Percentiles rank a stretch among this genome's conserved stretches.
Conservation (phyloP, 2,329 filamentous ascomycete species). For the Penicillium sp. region DNA sequence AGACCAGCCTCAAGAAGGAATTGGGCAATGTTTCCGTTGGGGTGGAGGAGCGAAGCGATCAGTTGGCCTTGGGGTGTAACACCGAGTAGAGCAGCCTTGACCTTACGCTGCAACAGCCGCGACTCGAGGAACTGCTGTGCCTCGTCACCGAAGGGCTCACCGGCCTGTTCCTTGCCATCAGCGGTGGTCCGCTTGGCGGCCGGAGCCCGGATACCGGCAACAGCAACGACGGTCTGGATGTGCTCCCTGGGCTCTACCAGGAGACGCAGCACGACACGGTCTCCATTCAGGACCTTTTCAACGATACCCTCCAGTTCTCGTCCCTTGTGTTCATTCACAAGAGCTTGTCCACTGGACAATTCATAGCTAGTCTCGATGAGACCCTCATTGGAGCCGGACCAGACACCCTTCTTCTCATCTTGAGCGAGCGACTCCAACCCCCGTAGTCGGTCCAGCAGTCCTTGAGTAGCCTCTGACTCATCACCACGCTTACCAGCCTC, state of each 20-base stretch:
- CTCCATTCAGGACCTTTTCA: constrained; percentile 88
- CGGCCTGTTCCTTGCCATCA: constrained; percentile 78
- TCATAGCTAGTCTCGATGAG: constrained; percentile 81
- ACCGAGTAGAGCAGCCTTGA: constrained; percentile 82
- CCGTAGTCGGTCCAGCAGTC: constrained; percentile 77
- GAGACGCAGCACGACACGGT: constrained; percentile 84
- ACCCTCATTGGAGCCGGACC: constrained; percentile 66
- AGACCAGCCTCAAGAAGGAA: constrained; percentile 88
- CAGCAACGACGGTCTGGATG: constrained; percentile 81
- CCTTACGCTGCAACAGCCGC: constrained; percentile 81
- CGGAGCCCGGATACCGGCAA: constrained; percentile 87
- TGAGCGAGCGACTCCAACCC: constrained; percentile 77
- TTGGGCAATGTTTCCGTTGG: constrained; percentile 87
- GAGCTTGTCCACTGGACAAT: constrained; percentile 71
- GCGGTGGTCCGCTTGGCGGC: constrained; percentile 84
- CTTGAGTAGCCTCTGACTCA: constrained; percentile 73
- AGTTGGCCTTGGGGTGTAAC: constrained; percentile 88
- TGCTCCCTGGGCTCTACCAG: constrained; percentile 82
- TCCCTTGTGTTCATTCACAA: constrained; percentile 83
- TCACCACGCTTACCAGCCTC: constrained; percentile 86
- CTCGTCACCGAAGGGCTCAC: constrained; percentile 88
- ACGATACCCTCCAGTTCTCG: constrained; percentile 83
- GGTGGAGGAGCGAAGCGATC: constrained; percentile 85
- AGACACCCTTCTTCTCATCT: constrained; percentile 78
- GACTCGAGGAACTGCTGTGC: constrained; percentile 85